Base-by-base conservation (phyloP, 2,329 filamentous ascomycete genomes). In the Sclerotinia minor region DNA sequence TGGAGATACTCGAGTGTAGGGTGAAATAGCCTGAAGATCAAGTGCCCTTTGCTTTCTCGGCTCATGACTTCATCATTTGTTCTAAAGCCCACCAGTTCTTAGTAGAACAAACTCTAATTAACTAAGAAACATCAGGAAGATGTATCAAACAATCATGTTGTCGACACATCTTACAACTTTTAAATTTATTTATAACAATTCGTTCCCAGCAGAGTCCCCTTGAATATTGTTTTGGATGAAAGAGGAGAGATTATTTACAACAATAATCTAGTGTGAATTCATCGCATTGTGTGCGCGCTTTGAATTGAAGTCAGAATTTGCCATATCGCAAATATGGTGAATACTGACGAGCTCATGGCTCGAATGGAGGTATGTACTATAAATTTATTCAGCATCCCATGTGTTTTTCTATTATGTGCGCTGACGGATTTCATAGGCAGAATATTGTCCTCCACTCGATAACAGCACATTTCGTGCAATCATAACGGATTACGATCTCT, bases 401-500 rank as follows among this genome's bases (percentile, higher is more conserved):
- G 8, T 29, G 9, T 26, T 29, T 8, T 64, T 41, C 35, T 21
- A 7, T 13, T 26, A 19, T 45, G 29, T 44, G 19, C n/a, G 24
- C 3, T 60, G 50, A 66, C 53, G 13, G 7, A 24, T 35, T 35
- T 5, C 19, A 57, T 19, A 68, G 66, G 32, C 41, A 44, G 66
- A 68, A 54, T 68, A 68, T 45, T 68, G 66, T 64, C 66, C 66
- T 29, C 66, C 66, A 26, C 59, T 68, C n/a, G 66, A 68, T 15
- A 54, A 53, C 26, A 64, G 92, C 0, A 83, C 94, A 17, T 85
- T 97, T 68, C 84, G 89, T 65, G 89, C 92, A 5, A 91, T 97
- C 61, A 82, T 87, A 6, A 86, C 82, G 64, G 94, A 98, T 75
- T 92, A 87, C 78, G 85, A 93, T 73, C 80, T 94, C 24, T 76